Evolutionary conservation across 345 rosid genomes (phyloP), one percentile per base, ranked within the genome.

Genomic region (Conringia planisiliqua): DNA sequence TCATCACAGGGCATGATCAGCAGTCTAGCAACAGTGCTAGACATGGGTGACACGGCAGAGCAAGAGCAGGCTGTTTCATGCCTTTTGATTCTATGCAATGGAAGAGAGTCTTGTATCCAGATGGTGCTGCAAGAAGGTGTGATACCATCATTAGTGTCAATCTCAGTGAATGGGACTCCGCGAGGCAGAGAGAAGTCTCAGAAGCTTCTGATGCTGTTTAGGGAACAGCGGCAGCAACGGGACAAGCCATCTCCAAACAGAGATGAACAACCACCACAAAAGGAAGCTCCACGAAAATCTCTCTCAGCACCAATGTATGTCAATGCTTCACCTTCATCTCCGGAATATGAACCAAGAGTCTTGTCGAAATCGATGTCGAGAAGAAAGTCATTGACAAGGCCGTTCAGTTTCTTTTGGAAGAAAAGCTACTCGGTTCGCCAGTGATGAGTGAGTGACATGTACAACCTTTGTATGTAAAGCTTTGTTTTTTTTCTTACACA

Each of bases 101-200:
- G 94, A 50, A 86, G 82, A 38, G 97, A 92, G 39, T 82, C 83
- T 32, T 92, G 97, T 81, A 74, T 90, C 58, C 90, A 88, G 54
- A 76, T 92, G 88, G 97, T 90, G 35, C 78, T 95, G 61, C 99
- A 90, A 78, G 99, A 95, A 85, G 99, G 99, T 13, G 99, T 90
- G 52, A 95, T 90, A 64, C 99, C 99, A 12, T 88, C 96, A 5
- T 68, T 95, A 68, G 98, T 95, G 65, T 92, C 99, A 6, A 82
- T 95, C 39, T 90, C 97, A 0, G 96, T 92, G 14, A 90, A 92
- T 11, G 99, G 99, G 5, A 90, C 90, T 14, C n/a, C 83, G 0
- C 75, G 97, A 72, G 98, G 95, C 43, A 86, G 78, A 86, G 98
- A 96, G 57, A 92, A 89, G 82, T 88, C 99, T 1, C 97, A 88